These are phyloP conservation scores for Lippia alba DNA, from an alignment of 305 asterid species.

Conservation along the genomic window DNA sequence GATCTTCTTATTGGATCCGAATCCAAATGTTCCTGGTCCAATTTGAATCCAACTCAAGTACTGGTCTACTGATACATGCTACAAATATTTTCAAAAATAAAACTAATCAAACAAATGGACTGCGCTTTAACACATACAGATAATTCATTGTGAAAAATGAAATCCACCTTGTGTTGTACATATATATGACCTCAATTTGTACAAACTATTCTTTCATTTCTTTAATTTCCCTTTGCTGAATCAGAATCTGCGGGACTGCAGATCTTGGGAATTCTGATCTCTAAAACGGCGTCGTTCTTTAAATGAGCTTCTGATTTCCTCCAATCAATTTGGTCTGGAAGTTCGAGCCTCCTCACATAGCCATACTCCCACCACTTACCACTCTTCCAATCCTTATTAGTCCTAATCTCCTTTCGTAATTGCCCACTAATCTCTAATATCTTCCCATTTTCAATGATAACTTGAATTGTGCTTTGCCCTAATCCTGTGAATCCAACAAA, in stretches of 20 bases:
- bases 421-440: constrained; percentile 71
- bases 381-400: constrained; percentile 57
- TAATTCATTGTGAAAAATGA: too few species aligned
- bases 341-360: constrained; percentile 69
- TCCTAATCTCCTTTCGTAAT: constrained; percentile 36
- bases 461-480: constrained; percentile 44
- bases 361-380: constrained; percentile 87
- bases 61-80: too few species aligned
- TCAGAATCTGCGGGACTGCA: constrained; percentile 6
- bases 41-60: too few species aligned
- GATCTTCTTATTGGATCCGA: too few species aligned
- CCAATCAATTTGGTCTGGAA: constrained; percentile 66
- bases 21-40: too few species aligned
- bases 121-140: too few species aligned
- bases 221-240: not conserved
- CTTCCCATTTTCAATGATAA: constrained; percentile 60
- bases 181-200: too few species aligned
- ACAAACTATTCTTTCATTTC: too few species aligned
- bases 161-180: too few species aligned
- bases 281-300: constrained; percentile 48
- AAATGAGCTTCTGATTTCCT: constrained; percentile 59
- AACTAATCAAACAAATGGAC: too few species aligned
- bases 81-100: too few species aligned
- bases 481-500: constrained; percentile 32
- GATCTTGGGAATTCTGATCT: constrained; percentile 60